Conservation (phyloP, 202 grass and related monocot species). For the Sporobolus alterniflorus region DNA sequence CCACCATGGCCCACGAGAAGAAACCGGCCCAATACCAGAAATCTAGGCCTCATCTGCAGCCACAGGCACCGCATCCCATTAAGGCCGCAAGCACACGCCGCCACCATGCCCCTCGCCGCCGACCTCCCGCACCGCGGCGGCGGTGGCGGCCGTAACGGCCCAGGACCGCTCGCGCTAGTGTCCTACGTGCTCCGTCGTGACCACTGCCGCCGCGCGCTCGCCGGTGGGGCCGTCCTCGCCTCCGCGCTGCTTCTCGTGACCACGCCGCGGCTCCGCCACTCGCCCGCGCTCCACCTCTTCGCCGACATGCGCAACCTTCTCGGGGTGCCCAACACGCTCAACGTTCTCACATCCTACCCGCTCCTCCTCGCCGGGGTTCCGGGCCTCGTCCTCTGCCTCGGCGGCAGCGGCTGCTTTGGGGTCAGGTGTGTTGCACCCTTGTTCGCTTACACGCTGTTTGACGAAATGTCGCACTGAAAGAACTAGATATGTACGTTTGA, state of each 20-base stretch:
- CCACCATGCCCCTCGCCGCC: slow-evolving; percentile 55
- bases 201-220: slow-evolving; percentile 41
- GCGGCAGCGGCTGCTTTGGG: slow-evolving; percentile 77
- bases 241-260: slow-evolving; percentile 71
- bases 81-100: background rate
- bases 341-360: slow-evolving; percentile 88
- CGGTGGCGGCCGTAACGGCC: slow-evolving; percentile 36
- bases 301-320: slow-evolving; percentile 98
- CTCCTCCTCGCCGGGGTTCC: slow-evolving; percentile 87
- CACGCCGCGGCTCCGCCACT: slow-evolving; percentile 82
- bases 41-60: background rate
- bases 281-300: slow-evolving; percentile 89
- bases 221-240: slow-evolving; percentile 35
- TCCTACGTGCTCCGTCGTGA: slow-evolving; percentile 49
- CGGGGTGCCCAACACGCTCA: slow-evolving; percentile 95
- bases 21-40: slow-evolving; percentile 7
- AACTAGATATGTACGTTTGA: background rate
- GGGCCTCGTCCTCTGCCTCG: slow-evolving; percentile 81
- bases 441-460: background rate
- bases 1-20: background rate
- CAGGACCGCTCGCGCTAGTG: slow-evolving; percentile 32
- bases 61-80: background rate
- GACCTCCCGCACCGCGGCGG: slow-evolving; percentile 47
- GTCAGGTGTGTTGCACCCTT: slow-evolving; percentile 62
- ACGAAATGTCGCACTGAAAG: slow-evolving; percentile 16